Evolutionary conservation across 371 early-diverging fungal genomes (phyloP), one percentile per base, ranked within the genome.

Genomic region (Nematocida sp.): DNA sequence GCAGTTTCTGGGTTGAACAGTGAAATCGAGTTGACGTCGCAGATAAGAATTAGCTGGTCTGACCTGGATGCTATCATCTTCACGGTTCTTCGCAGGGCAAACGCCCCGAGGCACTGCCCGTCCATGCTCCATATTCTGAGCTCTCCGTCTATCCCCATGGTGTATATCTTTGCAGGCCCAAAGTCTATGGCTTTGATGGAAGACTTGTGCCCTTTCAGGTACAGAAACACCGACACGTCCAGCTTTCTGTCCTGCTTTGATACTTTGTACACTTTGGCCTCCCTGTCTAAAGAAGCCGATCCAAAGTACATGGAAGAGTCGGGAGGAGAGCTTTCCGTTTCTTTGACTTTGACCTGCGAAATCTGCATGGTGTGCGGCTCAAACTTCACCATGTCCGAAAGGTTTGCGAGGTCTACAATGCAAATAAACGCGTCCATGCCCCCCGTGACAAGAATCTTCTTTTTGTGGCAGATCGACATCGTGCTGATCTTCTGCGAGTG

Each of bases 131-230:
- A 70, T 38, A 70, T 70, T 7, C 74, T 23, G 23, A 70, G 46
- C 46, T 70, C 74, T 31, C 74, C 74, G 37, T 70, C 74, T 57
- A 70, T 70, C n/a, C 74, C 74, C 46, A 70, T 70, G 8, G 74
- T 70, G 53, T 70, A 70, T 40, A 70, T 52, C 37, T 70, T 70
- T 4, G 49, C n/a, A n/a, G 23, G 5, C 5, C 46, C 13, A 25
- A 70, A 70, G 32, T 70, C 74, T 13, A 70, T 34, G 43, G 74
- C 38, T 21, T 70, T 70, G 8, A 70, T 60, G 4, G 74, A 70
- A 7, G 74, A 70, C 34, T 62, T 70, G 29, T 70, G 74, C 2
- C 74, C 74, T 8, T 62, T 57, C 36, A 70, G 52, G 17, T 8
- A 50, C 15, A 70, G 41, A n/a, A 70, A 57, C 25, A 70, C 25